Evolutionary conservation across 2,329 filamentous ascomycete species (phyloP).

Genomic region (Scedosporium aurantiacum): DNA sequence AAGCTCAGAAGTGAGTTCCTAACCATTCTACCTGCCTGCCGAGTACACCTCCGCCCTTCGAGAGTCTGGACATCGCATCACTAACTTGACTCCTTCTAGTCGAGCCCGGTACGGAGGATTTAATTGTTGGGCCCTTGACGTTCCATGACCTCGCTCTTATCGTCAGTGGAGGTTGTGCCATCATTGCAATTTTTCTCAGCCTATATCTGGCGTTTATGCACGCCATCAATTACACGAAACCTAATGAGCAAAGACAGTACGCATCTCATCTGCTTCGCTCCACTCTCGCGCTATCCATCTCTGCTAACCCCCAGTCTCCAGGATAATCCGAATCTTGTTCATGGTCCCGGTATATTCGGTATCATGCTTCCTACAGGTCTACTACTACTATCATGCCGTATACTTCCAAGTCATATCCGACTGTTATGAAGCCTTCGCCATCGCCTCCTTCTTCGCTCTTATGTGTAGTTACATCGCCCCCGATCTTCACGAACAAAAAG

Average conservation of each 20-base stretch:
- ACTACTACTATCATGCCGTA: conserved; percentile 65
- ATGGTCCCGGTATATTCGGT: conserved; percentile 77
- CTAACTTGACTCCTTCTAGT: conserved; percentile 19
- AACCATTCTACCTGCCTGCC: not conserved
- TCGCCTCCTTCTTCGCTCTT: conserved; percentile 75
- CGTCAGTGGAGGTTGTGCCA: conserved; percentile 34
- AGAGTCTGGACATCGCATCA: not conserved
- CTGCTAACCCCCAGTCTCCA: conserved; percentile 20
- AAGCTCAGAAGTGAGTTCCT: conserved; percentile 27
- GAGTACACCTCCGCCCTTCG: not conserved
- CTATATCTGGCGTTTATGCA: conserved; percentile 48
- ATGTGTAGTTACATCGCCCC: conserved; percentile 73
- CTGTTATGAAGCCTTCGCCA: conserved; percentile 83
- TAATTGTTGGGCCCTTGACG: conserved; percentile 35
- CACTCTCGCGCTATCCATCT: not conserved
- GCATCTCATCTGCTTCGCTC: conserved; percentile 11
- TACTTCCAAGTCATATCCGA: conserved; percentile 75
- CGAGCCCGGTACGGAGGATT: conserved; percentile 31
- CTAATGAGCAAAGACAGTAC: conserved; percentile 47
- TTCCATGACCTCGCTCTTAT: conserved; percentile 45
- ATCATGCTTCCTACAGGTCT: conserved; percentile 62
- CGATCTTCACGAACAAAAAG: conserved; percentile 68
- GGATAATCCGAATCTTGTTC: conserved; percentile 77
- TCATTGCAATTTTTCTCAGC: conserved; percentile 41
- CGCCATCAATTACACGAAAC: conserved; percentile 49